Percentiles rank a stretch among this genome's conserved stretches.
phyloP scores from a whole-genome alignment of 805 yeast genomes.

The Yarrowia osloensis region DNA sequence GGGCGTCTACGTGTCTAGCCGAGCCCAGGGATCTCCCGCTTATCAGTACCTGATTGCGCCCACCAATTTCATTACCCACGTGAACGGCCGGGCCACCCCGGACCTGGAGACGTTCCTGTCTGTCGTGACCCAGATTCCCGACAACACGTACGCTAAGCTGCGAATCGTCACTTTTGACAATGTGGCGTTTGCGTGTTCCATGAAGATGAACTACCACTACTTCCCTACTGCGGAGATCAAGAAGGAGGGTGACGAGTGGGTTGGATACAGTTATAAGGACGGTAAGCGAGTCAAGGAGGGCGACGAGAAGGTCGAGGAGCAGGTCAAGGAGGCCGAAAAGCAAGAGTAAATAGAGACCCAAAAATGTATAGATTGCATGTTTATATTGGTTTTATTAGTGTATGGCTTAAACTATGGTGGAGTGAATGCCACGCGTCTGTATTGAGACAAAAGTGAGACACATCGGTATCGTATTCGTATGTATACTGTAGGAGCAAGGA shows the following conservation, averaged over 20 bases:
- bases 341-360: constrained; percentile 28
- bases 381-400: too few species aligned
- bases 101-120: constrained; percentile 66
- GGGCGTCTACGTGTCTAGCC: constrained; percentile 76
- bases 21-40: constrained; percentile 83
- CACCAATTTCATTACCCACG: constrained; percentile 86
- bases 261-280: constrained; percentile 49
- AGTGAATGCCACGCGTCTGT: too few species aligned
- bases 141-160: constrained; percentile 76
- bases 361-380: constrained; percentile 18
- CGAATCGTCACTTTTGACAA: constrained; percentile 83
- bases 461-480: too few species aligned
- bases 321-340: constrained; percentile 31
- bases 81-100: constrained; percentile 73
- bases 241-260: constrained; percentile 55
- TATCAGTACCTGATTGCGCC: constrained; percentile 75
- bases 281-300: constrained; percentile 35
- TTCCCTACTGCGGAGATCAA: constrained; percentile 59
- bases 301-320: constrained; percentile 33
- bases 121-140: constrained; percentile 70
- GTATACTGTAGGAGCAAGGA: too few species aligned
- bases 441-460: too few species aligned
- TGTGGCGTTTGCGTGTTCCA: constrained; percentile 80
- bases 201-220: constrained; percentile 86
- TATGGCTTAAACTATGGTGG: too few species aligned